These are phyloP conservation scores for Hirsutella thompsonii DNA, from an alignment of 2,329 filamentous ascomycete genomes.

Conservation along the genomic window DNA sequence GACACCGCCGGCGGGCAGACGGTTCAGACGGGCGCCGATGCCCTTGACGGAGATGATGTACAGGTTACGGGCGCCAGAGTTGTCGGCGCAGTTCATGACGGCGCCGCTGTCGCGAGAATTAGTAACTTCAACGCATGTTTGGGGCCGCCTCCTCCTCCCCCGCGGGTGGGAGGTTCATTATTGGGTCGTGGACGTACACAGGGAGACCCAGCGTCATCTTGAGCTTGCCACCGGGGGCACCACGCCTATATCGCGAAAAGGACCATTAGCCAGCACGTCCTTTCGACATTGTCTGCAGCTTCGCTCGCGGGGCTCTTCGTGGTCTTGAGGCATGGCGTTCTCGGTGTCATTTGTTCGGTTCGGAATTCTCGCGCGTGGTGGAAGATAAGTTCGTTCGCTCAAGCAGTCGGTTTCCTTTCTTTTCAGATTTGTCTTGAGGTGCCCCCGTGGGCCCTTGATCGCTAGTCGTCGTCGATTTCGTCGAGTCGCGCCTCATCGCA, in stretches of 20 bases:
- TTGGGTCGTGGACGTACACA: slow-evolving; percentile 49
- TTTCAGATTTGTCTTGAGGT: too few relatives aligned
- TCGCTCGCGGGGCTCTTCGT: slow-evolving; percentile 1
- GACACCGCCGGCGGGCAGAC: slow-evolving; percentile 91
- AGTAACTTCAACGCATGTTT: too few relatives aligned
- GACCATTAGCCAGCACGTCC: slow-evolving; percentile 1
- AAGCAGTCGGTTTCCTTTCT: too few relatives aligned
- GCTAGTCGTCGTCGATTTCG: not conserved
- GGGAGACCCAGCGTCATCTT: slow-evolving; percentile 99
- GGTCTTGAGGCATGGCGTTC: not conserved
- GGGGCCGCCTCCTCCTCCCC: too few relatives aligned
- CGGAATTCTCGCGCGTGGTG: not conserved
- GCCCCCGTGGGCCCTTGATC: too few relatives aligned
- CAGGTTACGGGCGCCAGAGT: slow-evolving; percentile 95
- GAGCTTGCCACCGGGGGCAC: slow-evolving; percentile 98
- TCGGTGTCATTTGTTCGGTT: not conserved
- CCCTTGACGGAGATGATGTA: slow-evolving; percentile 99
- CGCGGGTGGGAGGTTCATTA: too few relatives aligned
- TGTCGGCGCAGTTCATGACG: slow-evolving; percentile 99
- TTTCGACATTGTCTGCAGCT: not conserved
- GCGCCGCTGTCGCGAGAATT: slow-evolving; percentile 77
- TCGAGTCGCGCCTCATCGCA: slow-evolving; percentile 3
- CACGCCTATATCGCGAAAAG: slow-evolving; percentile 39
- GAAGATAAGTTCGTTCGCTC: not conserved
- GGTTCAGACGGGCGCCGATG: slow-evolving; percentile 93